Base-by-base conservation (phyloP, 345 rosid species). In the Salix viminalis region DNA sequence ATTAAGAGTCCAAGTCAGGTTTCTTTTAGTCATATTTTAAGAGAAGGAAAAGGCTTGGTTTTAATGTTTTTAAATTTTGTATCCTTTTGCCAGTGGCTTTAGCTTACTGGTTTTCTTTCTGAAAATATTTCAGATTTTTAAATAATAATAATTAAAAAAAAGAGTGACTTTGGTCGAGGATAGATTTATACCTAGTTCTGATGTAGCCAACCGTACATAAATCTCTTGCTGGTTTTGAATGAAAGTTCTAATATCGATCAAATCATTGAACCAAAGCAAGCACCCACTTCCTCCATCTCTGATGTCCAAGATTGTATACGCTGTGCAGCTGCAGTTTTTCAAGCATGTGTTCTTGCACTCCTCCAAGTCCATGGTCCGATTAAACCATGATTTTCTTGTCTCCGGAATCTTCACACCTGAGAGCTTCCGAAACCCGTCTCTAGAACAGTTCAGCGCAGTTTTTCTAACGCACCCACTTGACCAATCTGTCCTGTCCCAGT, bases 361-460 rank as follows among this genome's bases (percentile, higher is more conserved):
- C 41, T 37, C 41, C 10, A 37, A 8, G 41, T 37, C 2, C 41
- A 37, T 37, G 8, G 2, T 37, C 41, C 41, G 7, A 8, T 7
- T 37, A 8, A 37, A 37, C 10, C 10, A 37, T 37, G 41, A 37
- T 37, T 7, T 37, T 23, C 36, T 9, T 2, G 73, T 70, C 6
- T 76, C 79, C 11, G 72, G 73, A 54, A 76, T 19, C 21, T 69
- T 76, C 9, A 69, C n/a, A 4, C 79, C 73, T 2, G 21, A 16
- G 7, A 21, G 28, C 76, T 72, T 83, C 68, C 42, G 2, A n/a
- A 83, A 83, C 23, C 77, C 69, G 1, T 65, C 67, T 28, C 67
- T 34, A 4, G 36, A 24, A 65, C 67, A 65, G 15, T 26, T 30
- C 4, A 65, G 36, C 1, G 34, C 16, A 12, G 67, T 30, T 15